Evolutionary conservation across 345 rosid genomes (phyloP).

Genomic region (Luvunga scandens): DNA sequence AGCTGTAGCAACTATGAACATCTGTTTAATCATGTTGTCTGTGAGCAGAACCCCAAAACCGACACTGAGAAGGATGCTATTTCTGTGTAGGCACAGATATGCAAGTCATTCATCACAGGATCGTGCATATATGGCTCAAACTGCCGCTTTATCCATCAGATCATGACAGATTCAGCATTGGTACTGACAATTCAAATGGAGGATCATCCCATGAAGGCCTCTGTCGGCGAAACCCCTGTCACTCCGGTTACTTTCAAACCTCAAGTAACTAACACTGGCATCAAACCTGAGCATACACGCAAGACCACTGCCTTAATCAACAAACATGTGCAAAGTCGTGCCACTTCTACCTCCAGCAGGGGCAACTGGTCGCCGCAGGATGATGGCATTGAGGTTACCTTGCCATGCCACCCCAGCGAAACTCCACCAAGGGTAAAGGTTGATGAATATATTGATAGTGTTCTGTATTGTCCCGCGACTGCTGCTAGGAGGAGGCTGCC

Average conservation of each 20-base stretch:
- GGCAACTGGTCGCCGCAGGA: constrained; percentile 61
- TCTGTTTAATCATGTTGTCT: not conserved
- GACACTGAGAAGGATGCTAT: not conserved
- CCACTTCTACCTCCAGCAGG: not conserved
- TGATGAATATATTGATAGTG: constrained; percentile 24
- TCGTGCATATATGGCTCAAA: constrained; percentile 23
- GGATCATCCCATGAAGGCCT: not conserved
- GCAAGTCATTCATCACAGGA: constrained; percentile 23
- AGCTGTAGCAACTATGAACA: not conserved
- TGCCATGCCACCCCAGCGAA: constrained; percentile 27
- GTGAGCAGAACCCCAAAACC: not conserved
- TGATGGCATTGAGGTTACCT: constrained; percentile 55
- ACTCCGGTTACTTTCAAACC: constrained; percentile 4
- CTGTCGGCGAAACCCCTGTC: not conserved
- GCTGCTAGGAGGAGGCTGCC: constrained; percentile 39
- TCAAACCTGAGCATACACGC: not conserved
- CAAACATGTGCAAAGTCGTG: not conserved
- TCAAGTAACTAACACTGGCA: not conserved
- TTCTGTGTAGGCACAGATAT: constrained; percentile 18
- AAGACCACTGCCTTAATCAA: not conserved
- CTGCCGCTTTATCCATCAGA: constrained; percentile 21
- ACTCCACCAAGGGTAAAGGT: constrained; percentile 27
- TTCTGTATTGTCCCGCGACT: constrained; percentile 28
- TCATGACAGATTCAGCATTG: constrained; percentile 17
- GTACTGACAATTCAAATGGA: constrained; percentile 11